Evolutionary conservation across 164 flowering plant species (phyloP).

Genomic region (Annona squamosa): DNA sequence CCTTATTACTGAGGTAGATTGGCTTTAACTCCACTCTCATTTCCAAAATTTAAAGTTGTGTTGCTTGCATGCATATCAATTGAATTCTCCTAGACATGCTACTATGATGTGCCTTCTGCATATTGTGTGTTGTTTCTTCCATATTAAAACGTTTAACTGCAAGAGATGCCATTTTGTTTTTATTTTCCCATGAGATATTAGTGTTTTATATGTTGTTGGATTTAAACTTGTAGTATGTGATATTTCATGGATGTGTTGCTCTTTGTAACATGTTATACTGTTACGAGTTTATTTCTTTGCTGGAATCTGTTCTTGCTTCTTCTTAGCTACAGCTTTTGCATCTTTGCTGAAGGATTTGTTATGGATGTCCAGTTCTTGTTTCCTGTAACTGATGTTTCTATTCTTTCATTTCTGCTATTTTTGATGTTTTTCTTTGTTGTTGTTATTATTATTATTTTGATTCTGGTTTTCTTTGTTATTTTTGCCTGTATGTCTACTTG

Average conservation of each 20-base stretch:
- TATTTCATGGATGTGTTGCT: not conserved
- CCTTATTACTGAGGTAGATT: conserved; percentile 67
- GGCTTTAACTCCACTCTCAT: not conserved
- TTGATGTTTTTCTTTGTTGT: not conserved
- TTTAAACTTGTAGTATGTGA: not conserved
- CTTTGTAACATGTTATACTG: not conserved
- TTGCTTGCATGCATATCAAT: not conserved
- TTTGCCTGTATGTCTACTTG: not conserved
- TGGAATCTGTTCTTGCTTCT: not conserved
- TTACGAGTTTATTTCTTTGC: not conserved
- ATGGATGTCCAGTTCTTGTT: not conserved
- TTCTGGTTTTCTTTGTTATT: not conserved
- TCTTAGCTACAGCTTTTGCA: not conserved
- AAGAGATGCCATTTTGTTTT: not conserved
- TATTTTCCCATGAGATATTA: not conserved
- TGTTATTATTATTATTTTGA: too few relatives aligned
- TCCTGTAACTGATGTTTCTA: not conserved
- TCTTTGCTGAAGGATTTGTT: not conserved
- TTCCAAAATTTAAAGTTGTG: not conserved
- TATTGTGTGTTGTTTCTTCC: not conserved
- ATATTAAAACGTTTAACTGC: not conserved
- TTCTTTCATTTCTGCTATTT: not conserved
- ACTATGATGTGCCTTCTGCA: not conserved
- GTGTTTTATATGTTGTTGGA: not conserved
- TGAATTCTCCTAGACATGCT: not conserved